phyloP scores from a whole-genome alignment of 1,284 basidiomycete genomes.

The Mycosarcoma maydis region DNA sequence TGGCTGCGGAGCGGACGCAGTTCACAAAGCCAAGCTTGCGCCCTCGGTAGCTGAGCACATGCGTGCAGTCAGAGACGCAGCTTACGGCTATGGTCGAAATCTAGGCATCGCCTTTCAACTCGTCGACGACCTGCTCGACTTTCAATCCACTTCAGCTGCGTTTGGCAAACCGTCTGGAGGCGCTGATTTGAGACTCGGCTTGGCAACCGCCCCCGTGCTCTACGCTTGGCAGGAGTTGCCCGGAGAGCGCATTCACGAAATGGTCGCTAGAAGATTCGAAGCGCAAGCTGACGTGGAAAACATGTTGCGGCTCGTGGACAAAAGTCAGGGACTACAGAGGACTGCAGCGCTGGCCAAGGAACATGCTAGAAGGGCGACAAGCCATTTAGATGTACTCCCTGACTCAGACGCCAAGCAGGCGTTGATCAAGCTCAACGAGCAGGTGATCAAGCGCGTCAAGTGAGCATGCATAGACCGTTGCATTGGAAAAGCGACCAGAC shows the following conservation, averaged over 20 bases:
- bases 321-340: constrained; percentile 54
- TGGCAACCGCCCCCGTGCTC: constrained; percentile 91
- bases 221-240: constrained; percentile 89
- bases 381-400: constrained; percentile 51
- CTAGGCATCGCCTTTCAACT: constrained; percentile 80
- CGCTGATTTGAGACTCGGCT: constrained; percentile 84
- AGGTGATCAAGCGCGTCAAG: constrained; percentile 58
- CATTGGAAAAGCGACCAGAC: no score
- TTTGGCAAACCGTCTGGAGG: constrained; percentile 84
- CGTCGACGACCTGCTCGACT: constrained; percentile 90
- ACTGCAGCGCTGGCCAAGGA: constrained; percentile 61
- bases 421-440: constrained; percentile 51
- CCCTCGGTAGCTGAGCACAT: constrained; percentile 21
- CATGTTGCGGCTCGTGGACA: constrained; percentile 51
- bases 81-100: constrained; percentile 89
- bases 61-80: constrained; percentile 83
- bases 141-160: constrained; percentile 74
- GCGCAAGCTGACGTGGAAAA: constrained; percentile 84
- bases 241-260: constrained; percentile 73
- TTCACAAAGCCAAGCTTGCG: constrained; percentile 63
- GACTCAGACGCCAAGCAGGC: constrained; percentile 58
- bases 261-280: constrained; percentile 86
- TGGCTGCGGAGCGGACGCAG: constrained; percentile 76
- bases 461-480: constrained; percentile 5
- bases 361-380: constrained; percentile 50